phyloP scores from a whole-genome alignment of 208 protist genomes.

The Wallacemonas sp. region DNA sequence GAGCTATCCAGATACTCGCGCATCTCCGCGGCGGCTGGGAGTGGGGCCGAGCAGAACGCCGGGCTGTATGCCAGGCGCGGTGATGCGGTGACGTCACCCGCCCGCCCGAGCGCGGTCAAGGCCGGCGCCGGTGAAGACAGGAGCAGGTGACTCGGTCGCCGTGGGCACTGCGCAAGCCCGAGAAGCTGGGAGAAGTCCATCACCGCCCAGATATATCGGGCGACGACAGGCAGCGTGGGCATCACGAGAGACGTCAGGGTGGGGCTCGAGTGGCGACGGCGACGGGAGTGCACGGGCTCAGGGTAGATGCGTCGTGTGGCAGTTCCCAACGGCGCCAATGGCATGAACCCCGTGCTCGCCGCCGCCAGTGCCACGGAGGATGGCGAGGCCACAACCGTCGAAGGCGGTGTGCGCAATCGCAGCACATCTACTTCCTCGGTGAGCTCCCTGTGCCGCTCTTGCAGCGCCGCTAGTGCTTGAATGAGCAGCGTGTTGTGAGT shows the following conservation, averaged over 20 bases:
- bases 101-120: not conserved
- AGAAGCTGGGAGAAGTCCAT: not conserved
- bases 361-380: not conserved
- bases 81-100: not conserved
- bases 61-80: not conserved
- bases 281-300: not conserved
- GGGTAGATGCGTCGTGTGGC: not conserved
- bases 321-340: not conserved
- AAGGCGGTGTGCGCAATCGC: constrained; percentile 9
- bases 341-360: not conserved
- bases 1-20: not conserved
- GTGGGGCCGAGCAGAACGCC: not conserved
- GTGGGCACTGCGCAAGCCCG: not conserved
- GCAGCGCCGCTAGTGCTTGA: constrained; percentile 9
- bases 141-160: not conserved
- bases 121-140: not conserved
- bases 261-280: not conserved
- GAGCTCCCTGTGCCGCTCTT: constrained; percentile 17
- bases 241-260: not conserved
- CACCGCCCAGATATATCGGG: constrained; percentile 1
- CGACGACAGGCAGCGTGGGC: not conserved
- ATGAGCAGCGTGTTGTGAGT: constrained; percentile 26
- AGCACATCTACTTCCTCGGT: constrained; percentile 42
- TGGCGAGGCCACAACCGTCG: not conserved
- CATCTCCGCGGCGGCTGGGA: not conserved